Percentiles rank a stretch among this genome's conserved stretches.
Evolutionary conservation across 345 rosid genomes (phyloP).

Genomic region (Litchi chinensis): DNA sequence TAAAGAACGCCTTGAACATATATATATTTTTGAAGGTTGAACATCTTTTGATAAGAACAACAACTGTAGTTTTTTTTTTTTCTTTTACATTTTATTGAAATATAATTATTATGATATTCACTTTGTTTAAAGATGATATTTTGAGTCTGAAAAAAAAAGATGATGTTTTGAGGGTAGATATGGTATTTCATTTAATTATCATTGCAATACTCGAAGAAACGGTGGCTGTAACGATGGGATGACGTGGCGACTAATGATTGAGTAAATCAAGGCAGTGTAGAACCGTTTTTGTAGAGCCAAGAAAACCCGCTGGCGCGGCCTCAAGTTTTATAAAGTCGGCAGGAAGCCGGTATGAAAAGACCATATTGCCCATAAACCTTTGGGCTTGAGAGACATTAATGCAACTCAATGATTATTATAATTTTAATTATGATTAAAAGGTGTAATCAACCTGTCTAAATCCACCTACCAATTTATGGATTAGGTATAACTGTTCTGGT

Average conservation of each 20-base stretch:
- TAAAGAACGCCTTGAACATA: no score
- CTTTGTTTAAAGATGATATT: no score
- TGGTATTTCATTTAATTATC: neutral
- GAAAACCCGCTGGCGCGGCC: slow-evolving; percentile 21
- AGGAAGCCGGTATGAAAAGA: neutral
- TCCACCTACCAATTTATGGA: neutral
- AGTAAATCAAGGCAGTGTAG: neutral
- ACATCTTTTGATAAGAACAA: no score
- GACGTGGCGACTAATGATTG: slow-evolving; percentile 5
- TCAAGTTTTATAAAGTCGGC: slow-evolving; percentile 1
- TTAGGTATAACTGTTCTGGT: neutral
- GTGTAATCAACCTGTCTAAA: neutral
- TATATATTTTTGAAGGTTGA: no score
- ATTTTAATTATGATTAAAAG: no score
- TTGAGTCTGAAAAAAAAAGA: neutral
- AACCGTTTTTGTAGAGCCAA: neutral
- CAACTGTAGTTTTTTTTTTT: no score
- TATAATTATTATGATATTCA: neutral
- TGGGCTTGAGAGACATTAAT: no score
- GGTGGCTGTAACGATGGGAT: neutral
- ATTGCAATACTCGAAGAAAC: neutral
- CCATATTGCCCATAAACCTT: neutral
- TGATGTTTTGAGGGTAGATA: neutral
- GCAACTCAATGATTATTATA: no score
- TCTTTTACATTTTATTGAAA: neutral